These are phyloP conservation scores for Hylodesmum podocarpum DNA, from an alignment of 306 rosid species.

Conservation along the genomic window DNA sequence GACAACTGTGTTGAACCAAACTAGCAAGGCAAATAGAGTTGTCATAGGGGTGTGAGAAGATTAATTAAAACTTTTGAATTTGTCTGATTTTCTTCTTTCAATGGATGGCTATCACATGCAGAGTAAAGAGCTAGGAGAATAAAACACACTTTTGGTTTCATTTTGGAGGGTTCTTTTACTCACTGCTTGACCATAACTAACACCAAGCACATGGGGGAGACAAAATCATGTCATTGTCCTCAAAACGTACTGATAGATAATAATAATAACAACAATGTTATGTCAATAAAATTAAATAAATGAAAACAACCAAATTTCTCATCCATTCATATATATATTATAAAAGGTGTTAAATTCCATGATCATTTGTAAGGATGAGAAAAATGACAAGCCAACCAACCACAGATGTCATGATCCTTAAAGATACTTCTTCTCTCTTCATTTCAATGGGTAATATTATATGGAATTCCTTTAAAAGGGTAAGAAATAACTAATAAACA, in stretches of 20 bases:
- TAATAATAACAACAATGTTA: neutral
- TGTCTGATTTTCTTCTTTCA: constrained; percentile 19
- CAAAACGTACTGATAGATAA: constrained; percentile 13
- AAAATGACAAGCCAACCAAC: constrained; percentile 43
- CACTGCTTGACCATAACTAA: constrained; percentile 42
- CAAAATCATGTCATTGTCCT: constrained; percentile 49
- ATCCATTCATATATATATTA: constrained; percentile 33
- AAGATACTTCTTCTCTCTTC: constrained; percentile 17
- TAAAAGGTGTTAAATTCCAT: constrained; percentile 33
- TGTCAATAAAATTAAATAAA: neutral
- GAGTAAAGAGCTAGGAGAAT: constrained; percentile 41
- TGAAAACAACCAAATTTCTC: constrained; percentile 37
- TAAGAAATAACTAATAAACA: neutral
- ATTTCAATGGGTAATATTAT: constrained; percentile 6
- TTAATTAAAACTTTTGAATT: neutral
- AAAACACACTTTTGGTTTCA: constrained; percentile 36
- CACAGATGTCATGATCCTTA: constrained; percentile 35
- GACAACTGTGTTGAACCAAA: constrained; percentile 9
- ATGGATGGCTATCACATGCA: constrained; percentile 47
- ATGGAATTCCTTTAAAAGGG: neutral
- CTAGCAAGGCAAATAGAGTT: constrained; percentile 2
- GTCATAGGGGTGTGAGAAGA: constrained; percentile 15
- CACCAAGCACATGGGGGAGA: constrained; percentile 45
- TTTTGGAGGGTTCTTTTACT: constrained; percentile 42
- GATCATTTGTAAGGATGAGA: constrained; percentile 29